Conservation (phyloP, 192 early-diverging fungal species). For the Linnemannia elongata region DNA sequence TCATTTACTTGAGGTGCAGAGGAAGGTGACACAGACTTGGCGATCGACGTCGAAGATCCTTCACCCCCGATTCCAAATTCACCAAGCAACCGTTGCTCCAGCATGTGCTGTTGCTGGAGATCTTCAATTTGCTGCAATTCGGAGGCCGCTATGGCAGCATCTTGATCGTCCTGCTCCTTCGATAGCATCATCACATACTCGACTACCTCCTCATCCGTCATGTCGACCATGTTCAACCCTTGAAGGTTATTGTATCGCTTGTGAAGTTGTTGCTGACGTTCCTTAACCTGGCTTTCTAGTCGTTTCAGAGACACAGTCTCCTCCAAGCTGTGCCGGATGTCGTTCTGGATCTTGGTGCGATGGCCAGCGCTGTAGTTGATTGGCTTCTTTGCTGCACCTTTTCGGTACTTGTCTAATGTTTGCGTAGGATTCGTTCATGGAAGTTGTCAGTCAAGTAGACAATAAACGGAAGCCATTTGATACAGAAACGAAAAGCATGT, state of each 20-base stretch:
- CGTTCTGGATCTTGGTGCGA: slow-evolving; percentile 44
- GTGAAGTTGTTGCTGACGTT: slow-evolving; percentile 41
- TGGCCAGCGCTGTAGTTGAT: slow-evolving; percentile 46
- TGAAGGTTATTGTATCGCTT: slow-evolving; percentile 49
- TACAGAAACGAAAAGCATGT: not conserved
- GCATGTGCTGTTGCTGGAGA: slow-evolving; percentile 9
- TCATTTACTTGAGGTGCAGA: not conserved
- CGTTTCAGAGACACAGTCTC: slow-evolving; percentile 41
- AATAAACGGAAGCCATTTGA: not conserved
- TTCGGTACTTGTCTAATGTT: slow-evolving; percentile 32
- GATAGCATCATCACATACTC: slow-evolving; percentile 71
- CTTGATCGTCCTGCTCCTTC: slow-evolving; percentile 40
- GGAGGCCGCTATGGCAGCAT: not conserved
- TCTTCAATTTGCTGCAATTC: slow-evolving; percentile 37
- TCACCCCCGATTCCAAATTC: slow-evolving; percentile 18
- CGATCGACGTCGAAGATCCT: slow-evolving; percentile 8
- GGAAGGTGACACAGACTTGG: not conserved
- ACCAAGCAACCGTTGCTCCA: not conserved
- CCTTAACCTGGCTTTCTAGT: slow-evolving; percentile 32
- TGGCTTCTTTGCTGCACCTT: slow-evolving; percentile 17
- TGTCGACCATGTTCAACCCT: slow-evolving; percentile 56
- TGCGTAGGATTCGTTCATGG: not conserved
- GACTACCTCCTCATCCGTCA: slow-evolving; percentile 70
- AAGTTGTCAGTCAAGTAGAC: not conserved
- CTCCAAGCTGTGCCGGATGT: slow-evolving; percentile 44